Evolutionary conservation across 805 yeast genomes (phyloP).

Genomic region (Monosporozyma servazzii): DNA sequence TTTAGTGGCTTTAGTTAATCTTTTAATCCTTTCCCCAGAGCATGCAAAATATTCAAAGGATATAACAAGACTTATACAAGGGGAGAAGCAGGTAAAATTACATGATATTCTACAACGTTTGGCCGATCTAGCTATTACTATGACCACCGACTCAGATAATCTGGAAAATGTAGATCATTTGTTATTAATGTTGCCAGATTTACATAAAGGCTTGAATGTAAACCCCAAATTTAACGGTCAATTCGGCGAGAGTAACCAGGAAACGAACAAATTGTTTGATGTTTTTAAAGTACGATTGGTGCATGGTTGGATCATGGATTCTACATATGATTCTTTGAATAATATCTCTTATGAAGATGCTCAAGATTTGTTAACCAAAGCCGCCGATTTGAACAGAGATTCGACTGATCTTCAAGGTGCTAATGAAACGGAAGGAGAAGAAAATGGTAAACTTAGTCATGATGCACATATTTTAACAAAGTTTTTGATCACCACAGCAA

Average conservation of each 20-base stretch:
- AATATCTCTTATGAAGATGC: conserved; percentile 47
- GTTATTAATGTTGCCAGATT: conserved; percentile 46
- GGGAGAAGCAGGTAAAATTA: conserved; percentile 26
- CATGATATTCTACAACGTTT: conserved; percentile 38
- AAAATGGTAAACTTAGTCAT: conserved; percentile 16
- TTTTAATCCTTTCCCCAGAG: conserved; percentile 45
- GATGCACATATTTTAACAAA: conserved; percentile 29
- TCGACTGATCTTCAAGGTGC: background rate
- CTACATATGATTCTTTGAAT: conserved; percentile 25
- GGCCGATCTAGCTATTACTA: conserved; percentile 36
- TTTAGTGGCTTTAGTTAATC: conserved; percentile 63
- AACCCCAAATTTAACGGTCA: conserved; percentile 61
- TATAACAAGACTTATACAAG: conserved; percentile 16
- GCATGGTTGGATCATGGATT: conserved; percentile 73
- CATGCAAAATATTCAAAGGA: conserved; percentile 14
- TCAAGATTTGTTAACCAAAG: conserved; percentile 45
- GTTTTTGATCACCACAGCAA: conserved; percentile 50
- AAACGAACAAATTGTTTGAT: conserved; percentile 39
- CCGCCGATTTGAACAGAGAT: conserved; percentile 27
- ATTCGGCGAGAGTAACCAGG: conserved; percentile 43
- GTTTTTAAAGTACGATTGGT: conserved; percentile 49
- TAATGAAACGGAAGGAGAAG: conserved; percentile 13
- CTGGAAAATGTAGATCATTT: conserved; percentile 33
- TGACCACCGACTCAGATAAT: conserved; percentile 11
- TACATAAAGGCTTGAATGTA: conserved; percentile 64